Conservation (phyloP, 495 filamentous ascomycete species). For the Lepidopterella palustris region DNA sequence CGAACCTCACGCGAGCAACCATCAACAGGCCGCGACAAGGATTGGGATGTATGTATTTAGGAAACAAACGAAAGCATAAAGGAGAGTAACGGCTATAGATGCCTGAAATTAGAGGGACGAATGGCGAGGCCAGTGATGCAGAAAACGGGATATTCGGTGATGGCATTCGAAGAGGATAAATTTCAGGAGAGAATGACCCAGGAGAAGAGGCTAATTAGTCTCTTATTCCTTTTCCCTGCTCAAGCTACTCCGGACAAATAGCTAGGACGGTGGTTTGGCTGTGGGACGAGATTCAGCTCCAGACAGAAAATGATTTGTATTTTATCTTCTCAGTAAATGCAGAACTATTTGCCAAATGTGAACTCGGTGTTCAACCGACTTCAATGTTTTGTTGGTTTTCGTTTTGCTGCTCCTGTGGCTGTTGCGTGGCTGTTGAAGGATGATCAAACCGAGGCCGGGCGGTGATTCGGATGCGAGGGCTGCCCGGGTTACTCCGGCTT, state of each 20-base stretch:
- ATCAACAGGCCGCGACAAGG: not conserved
- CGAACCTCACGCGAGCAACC: not conserved
- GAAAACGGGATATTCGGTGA: not conserved
- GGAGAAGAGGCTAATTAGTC: not conserved
- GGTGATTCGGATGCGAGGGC: conserved; percentile 6
- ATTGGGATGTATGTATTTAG: not conserved
- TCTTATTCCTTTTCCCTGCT: not conserved
- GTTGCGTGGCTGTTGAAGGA: conserved; percentile 3
- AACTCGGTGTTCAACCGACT: too few relatives aligned
- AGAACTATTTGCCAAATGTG: not conserved
- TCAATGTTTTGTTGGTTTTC: too few relatives aligned
- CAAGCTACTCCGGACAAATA: not conserved
- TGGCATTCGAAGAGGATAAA: not conserved
- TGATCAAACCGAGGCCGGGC: not conserved
- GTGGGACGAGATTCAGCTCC: not conserved
- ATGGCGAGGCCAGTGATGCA: not conserved
- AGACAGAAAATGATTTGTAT: too few relatives aligned
- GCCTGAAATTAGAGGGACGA: not conserved
- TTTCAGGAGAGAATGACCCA: not conserved
- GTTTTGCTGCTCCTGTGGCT: conserved; percentile 1
- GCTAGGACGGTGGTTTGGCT: not conserved
- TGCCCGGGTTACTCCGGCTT: not conserved
- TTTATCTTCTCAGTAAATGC: not conserved
- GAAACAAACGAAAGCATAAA: not conserved
- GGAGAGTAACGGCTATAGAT: not conserved